Percentiles rank a stretch among this genome's conserved stretches.
Conservation (phyloP, 352 stramenopile genomes). For the Globisporangium nagaii region DNA sequence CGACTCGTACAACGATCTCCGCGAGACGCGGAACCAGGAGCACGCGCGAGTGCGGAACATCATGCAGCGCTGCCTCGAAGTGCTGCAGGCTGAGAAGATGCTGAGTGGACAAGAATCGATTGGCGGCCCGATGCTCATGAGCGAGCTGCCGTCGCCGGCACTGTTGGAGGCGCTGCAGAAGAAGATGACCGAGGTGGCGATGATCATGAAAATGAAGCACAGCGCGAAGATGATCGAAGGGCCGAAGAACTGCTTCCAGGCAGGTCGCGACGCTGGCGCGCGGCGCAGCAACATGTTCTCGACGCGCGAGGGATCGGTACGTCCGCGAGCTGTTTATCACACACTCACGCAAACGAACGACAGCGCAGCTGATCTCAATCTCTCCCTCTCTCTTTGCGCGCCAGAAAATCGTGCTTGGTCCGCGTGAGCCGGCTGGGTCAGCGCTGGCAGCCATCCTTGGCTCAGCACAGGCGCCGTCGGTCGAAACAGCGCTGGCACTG, state of each 20-base stretch:
- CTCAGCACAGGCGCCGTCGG: conserved; percentile 39
- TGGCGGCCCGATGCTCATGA: conserved; percentile 27
- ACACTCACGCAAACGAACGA: too few species aligned
- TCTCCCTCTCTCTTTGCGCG: neutral
- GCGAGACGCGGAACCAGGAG: conserved; percentile 44
- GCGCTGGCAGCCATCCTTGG: conserved; percentile 40
- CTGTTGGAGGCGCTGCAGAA: conserved; percentile 57
- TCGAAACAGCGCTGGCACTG: conserved; percentile 38
- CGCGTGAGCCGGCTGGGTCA: conserved; percentile 40
- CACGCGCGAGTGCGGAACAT: conserved; percentile 35
- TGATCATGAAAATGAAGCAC: conserved; percentile 53
- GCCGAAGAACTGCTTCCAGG: conserved; percentile 17
- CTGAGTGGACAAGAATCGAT: conserved; percentile 14
- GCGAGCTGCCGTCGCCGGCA: conserved; percentile 36
- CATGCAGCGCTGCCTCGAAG: conserved; percentile 60
- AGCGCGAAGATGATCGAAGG: conserved; percentile 21
- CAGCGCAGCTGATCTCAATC: neutral
- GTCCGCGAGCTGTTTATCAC: neutral
- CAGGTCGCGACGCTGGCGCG: conserved; percentile 13
- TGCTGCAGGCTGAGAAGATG: conserved; percentile 42
- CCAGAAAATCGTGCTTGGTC: conserved; percentile 54
- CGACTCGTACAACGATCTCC: conserved; percentile 43
- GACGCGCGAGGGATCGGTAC: conserved; percentile 35
- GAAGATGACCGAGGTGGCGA: conserved; percentile 59
- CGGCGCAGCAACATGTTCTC: conserved; percentile 54